These are phyloP conservation scores for slime mould (Dictyostelium discoideum) DNA, from an alignment of 78 protist species.

Conservation along the genomic window DNA sequence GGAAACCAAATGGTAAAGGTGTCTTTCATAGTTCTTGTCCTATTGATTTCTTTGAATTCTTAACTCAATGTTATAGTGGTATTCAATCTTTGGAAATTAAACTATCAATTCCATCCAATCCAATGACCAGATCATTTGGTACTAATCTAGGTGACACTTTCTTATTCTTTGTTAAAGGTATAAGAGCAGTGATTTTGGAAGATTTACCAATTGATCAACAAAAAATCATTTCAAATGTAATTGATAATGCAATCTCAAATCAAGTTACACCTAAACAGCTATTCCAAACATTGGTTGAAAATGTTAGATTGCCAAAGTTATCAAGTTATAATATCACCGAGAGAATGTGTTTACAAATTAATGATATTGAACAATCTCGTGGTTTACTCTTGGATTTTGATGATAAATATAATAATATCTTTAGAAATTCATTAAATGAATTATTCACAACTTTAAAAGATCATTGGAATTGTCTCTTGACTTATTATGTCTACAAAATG, in stretches of 20 bases:
- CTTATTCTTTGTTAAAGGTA: slow-evolving; percentile 10
- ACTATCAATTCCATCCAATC: background rate
- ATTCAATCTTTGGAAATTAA: slow-evolving; percentile 33
- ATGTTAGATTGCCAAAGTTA: background rate
- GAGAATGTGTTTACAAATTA: slow-evolving; percentile 50
- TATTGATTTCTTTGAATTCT: slow-evolving; percentile 41
- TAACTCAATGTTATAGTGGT: slow-evolving; percentile 31
- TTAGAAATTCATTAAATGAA: slow-evolving; percentile 26
- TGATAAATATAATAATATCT: background rate
- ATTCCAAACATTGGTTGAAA: background rate
- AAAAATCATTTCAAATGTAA: background rate
- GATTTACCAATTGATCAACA: slow-evolving; percentile 17
- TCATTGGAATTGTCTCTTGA: slow-evolving; percentile 28
- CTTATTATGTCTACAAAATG: slow-evolving; percentile 12
- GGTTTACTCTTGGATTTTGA: slow-evolving; percentile 48
- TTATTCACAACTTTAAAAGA: slow-evolving; percentile 17
- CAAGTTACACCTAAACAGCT: slow-evolving; percentile 15
- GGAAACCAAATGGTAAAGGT: slow-evolving; percentile 58
- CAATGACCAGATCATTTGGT: slow-evolving; percentile 47
- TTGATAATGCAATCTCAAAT: background rate
- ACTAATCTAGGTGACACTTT: slow-evolving; percentile 54
- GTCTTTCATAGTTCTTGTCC: slow-evolving; percentile 45
- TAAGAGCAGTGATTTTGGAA: background rate
- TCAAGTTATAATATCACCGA: background rate
- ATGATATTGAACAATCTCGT: slow-evolving; percentile 59